Conservation (phyloP, 345 rosid species). For the Conringia planisiliqua region DNA sequence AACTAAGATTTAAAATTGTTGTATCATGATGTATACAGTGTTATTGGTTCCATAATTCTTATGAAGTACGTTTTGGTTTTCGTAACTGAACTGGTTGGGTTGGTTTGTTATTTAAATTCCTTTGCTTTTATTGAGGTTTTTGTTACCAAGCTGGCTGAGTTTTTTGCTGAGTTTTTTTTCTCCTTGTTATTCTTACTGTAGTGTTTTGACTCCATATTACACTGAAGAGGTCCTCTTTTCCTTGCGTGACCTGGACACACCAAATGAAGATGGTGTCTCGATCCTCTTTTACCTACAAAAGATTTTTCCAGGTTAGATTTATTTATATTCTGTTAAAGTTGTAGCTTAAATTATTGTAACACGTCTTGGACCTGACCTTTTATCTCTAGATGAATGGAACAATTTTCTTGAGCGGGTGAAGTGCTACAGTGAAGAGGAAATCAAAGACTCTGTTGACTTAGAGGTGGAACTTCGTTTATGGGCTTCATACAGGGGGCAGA, state of each 20-base stretch:
- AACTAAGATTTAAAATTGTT: neutral
- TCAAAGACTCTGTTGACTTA: slow-evolving; percentile 51
- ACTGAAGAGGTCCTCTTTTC: slow-evolving; percentile 93
- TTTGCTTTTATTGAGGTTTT: neutral
- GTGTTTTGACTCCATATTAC: slow-evolving; percentile 95
- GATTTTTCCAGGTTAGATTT: slow-evolving; percentile 82
- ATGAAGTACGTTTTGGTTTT: neutral
- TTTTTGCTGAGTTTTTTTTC: neutral
- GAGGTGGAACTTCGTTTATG: slow-evolving; percentile 85
- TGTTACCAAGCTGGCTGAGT: neutral
- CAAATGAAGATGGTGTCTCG: slow-evolving; percentile 97
- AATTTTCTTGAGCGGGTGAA: slow-evolving; percentile 85
- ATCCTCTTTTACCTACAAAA: slow-evolving; percentile 92
- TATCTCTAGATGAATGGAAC: slow-evolving; percentile 83
- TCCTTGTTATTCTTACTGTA: slow-evolving; percentile 37
- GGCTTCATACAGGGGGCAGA: slow-evolving; percentile 99
- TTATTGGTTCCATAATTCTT: neutral
- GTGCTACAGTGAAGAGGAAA: slow-evolving; percentile 59
- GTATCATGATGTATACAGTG: slow-evolving; percentile 9
- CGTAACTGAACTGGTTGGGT: neutral
- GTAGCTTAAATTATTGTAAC: neutral
- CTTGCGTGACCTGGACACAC: slow-evolving; percentile 60
- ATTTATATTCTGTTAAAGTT: neutral
- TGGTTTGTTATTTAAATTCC: neutral
- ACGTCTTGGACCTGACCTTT: slow-evolving; percentile 12